phyloP scores from a whole-genome alignment of 257 asterid species.

The Plantago major region DNA sequence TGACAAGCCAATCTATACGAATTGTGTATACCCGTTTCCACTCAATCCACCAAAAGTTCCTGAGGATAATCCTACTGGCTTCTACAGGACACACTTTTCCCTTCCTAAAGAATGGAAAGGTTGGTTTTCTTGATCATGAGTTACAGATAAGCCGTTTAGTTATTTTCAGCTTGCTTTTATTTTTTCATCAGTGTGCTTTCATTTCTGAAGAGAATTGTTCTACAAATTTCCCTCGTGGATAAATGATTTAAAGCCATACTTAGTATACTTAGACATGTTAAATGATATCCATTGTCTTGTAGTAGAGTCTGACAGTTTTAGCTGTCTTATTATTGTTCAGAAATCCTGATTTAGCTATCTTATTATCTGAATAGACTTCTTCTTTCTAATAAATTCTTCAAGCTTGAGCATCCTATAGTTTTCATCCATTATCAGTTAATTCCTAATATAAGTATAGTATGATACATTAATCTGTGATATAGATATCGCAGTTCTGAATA shows the following conservation, averaged over 20 bases:
- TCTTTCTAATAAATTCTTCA: background rate
- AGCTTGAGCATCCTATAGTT: background rate
- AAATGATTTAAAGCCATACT: background rate
- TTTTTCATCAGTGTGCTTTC: conserved; percentile 8
- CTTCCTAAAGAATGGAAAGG: conserved; percentile 98
- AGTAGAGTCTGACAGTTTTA: background rate
- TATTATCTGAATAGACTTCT: background rate
- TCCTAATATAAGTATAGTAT: background rate
- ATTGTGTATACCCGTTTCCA: conserved; percentile 74
- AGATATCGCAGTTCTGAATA: background rate
- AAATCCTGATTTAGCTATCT: background rate
- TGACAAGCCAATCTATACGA: conserved; percentile 89
- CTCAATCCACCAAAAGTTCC: conserved; percentile 93
- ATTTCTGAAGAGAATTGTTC: background rate
- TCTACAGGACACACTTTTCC: conserved; percentile 78
- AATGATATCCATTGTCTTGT: background rate
- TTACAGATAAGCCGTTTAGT: conserved; percentile 13
- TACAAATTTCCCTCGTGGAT: background rate
- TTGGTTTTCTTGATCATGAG: conserved; percentile 26
- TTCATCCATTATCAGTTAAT: background rate
- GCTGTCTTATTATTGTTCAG: too few relatives aligned
- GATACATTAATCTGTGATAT: background rate
- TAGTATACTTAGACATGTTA: background rate
- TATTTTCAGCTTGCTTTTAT: conserved; percentile 8
- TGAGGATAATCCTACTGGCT: conserved; percentile 92